Conservation (phyloP, 768 basidiomycete genomes). For the Udeniomyces megalosporus region DNA sequence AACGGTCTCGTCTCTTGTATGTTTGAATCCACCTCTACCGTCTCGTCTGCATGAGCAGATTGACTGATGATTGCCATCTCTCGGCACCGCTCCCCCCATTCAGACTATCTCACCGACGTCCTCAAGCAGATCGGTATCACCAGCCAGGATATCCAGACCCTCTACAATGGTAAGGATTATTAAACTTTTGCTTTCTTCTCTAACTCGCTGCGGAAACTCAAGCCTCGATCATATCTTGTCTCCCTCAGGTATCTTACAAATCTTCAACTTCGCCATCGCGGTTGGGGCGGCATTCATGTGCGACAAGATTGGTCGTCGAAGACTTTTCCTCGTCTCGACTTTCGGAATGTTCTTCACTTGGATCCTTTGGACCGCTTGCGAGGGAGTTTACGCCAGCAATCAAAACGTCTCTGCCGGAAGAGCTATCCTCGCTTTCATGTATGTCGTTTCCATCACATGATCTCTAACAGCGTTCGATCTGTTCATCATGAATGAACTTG, state of each 20-base stretch:
- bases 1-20: conserved; percentile 56
- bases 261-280: conserved; percentile 40
- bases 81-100: conserved; percentile 29
- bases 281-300: conserved; percentile 46
- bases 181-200: too few relatives aligned
- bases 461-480: background rate
- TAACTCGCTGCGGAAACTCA: too few relatives aligned
- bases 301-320: conserved; percentile 45
- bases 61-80: background rate
- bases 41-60: background rate
- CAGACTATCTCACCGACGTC: conserved; percentile 62
- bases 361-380: conserved; percentile 33
- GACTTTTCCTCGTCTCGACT: conserved; percentile 50
- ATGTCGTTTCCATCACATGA: too few relatives aligned
- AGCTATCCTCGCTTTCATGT: background rate
- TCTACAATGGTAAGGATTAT: conserved; percentile 1
- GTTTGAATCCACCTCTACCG: background rate
- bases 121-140: conserved; percentile 35
- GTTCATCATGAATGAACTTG: background rate
- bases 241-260: conserved; percentile 43
- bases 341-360: conserved; percentile 39
- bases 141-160: conserved; percentile 30
- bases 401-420: background rate
- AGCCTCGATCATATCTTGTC: background rate
- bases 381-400: conserved; percentile 34